Percentiles rank a stretch among this genome's conserved stretches.
Evolutionary conservation across 768 basidiomycete species (phyloP).

Genomic region (Tricholoma saponaceum): DNA sequence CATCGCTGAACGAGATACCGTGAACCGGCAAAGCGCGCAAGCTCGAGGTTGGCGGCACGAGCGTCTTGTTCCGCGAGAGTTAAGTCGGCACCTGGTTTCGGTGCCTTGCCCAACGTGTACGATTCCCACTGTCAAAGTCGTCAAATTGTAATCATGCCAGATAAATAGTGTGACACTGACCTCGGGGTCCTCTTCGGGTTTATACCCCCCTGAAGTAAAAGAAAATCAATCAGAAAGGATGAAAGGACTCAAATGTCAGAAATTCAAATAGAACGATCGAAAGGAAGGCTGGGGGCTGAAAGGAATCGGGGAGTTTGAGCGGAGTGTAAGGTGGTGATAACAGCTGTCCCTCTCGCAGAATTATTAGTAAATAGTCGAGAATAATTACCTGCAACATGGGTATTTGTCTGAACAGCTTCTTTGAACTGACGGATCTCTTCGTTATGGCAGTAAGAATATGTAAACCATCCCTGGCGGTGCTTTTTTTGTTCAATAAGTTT

Average conservation of each 20-base stretch:
- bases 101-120: slow-evolving; percentile 74
- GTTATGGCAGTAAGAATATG: slow-evolving; percentile 95
- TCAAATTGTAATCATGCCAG: slow-evolving; percentile 11
- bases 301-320: slow-evolving; percentile 2
- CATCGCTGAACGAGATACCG: slow-evolving; percentile 91
- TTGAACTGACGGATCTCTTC: slow-evolving; percentile 95
- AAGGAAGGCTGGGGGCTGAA: slow-evolving; percentile 6
- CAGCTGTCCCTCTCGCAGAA: neutral
- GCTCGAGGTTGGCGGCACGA: slow-evolving; percentile 67
- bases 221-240: slow-evolving; percentile 9
- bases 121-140: slow-evolving; percentile 56
- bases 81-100: slow-evolving; percentile 61
- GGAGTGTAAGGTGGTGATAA: neutral
- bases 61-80: slow-evolving; percentile 62
- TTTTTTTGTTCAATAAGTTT: slow-evolving; percentile 34
- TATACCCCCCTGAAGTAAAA: slow-evolving; percentile 53
- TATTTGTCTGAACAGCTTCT: slow-evolving; percentile 64
- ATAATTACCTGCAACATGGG: slow-evolving; percentile 58
- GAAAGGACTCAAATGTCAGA: slow-evolving; percentile 4
- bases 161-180: slow-evolving; percentile 36
- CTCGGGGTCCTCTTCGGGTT: slow-evolving; percentile 82
- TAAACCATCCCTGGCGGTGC: slow-evolving; percentile 93
- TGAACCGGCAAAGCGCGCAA: slow-evolving; percentile 72
- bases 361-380: slow-evolving; percentile 14
- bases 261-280: slow-evolving; percentile 4